Percentiles rank a stretch among this genome's conserved stretches.
phyloP scores from a whole-genome alignment of 805 yeast species.

The Clavispora asparagi region DNA sequence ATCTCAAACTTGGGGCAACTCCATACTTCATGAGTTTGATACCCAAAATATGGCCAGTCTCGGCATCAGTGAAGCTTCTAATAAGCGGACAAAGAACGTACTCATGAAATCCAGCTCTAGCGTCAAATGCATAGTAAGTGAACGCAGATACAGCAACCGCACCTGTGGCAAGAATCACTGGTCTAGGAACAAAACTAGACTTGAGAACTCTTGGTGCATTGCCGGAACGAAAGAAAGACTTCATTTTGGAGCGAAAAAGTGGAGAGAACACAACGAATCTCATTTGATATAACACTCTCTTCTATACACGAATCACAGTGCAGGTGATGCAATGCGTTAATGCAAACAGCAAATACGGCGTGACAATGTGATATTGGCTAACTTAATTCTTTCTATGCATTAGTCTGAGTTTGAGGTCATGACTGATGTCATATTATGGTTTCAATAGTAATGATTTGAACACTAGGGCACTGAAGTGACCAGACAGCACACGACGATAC shows the following conservation, averaged over 20 bases:
- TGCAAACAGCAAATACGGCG: neutral
- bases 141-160: constrained; percentile 26
- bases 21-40: constrained; percentile 66
- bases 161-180: constrained; percentile 14
- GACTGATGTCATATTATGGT: too few species aligned
- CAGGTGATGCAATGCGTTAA: constrained; percentile 1
- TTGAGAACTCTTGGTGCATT: constrained; percentile 5
- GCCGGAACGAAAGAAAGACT: constrained; percentile 4
- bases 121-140: constrained; percentile 60
- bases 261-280: neutral
- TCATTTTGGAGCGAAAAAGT: constrained; percentile 1
- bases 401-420: too few species aligned
- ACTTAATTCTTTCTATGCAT: too few species aligned
- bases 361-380: neutral
- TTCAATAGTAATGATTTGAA: too few species aligned
- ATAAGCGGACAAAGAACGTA: constrained; percentile 74
- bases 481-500: too few species aligned
- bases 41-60: constrained; percentile 76
- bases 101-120: constrained; percentile 80
- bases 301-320: neutral
- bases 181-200: constrained; percentile 15
- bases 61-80: constrained; percentile 72
- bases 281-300: neutral
- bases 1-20: constrained; percentile 54
- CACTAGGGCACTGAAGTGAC: too few species aligned